phyloP scores from a whole-genome alignment of 345 rosid genomes.

The Gynandropsis gynandra region DNA sequence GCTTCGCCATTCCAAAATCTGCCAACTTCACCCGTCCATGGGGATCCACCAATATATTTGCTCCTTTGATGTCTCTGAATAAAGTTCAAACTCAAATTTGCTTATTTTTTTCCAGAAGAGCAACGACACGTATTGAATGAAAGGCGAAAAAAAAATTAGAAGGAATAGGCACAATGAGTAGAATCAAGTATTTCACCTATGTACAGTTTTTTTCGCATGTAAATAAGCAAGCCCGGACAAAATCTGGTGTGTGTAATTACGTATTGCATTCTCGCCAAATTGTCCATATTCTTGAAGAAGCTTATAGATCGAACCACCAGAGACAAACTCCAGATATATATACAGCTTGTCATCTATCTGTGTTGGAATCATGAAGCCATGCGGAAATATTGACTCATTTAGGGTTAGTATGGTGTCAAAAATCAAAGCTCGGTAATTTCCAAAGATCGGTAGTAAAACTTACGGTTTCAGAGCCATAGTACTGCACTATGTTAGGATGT shows the following conservation, averaged over 20 bases:
- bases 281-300: slow-evolving; percentile 75
- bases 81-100: slow-evolving; percentile 7
- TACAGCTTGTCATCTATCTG: slow-evolving; percentile 67
- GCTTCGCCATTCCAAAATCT: slow-evolving; percentile 74
- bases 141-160: slow-evolving; percentile 2
- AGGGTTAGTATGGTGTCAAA: slow-evolving; percentile 4
- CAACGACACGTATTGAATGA: neutral
- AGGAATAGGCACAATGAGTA: slow-evolving; percentile 3
- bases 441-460: slow-evolving; percentile 21
- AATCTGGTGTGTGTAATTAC: slow-evolving; percentile 71
- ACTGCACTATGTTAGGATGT: slow-evolving; percentile 74
- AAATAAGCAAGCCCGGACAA: slow-evolving; percentile 70
- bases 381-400: slow-evolving; percentile 7
- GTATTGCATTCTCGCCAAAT: slow-evolving; percentile 63
- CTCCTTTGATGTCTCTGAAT: slow-evolving; percentile 80
- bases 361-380: slow-evolving; percentile 7
- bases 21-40: slow-evolving; percentile 72
- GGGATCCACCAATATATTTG: slow-evolving; percentile 77
- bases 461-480: slow-evolving; percentile 72
- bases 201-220: slow-evolving; percentile 65
- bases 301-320: slow-evolving; percentile 83
- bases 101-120: neutral
- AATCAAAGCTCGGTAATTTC: slow-evolving; percentile 6
- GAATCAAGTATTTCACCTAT: slow-evolving; percentile 37
- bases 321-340: slow-evolving; percentile 76